Percentiles rank a stretch among this genome's conserved stretches.
Evolutionary conservation across 2,329 filamentous ascomycete genomes (phyloP).

Genomic region (Apiospora sp.): DNA sequence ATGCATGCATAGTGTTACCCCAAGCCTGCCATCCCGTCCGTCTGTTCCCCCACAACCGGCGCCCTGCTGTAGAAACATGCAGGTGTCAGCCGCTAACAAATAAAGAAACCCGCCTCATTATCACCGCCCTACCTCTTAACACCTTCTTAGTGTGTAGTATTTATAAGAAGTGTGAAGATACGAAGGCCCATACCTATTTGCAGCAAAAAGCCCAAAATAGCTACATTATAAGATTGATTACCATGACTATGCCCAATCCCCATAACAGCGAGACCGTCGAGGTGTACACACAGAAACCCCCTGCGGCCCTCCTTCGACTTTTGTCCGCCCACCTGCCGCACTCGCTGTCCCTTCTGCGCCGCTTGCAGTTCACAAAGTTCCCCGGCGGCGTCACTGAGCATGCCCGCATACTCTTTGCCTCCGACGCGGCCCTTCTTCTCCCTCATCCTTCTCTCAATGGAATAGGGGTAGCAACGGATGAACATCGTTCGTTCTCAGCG

Average conservation of each 20-base stretch:
- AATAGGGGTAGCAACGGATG: constrained; percentile 20
- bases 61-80: constrained; percentile 26
- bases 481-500: constrained; percentile 54
- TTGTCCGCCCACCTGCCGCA: constrained; percentile 62
- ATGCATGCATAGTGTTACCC: background rate
- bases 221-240: background rate
- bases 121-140: background rate
- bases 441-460: no score
- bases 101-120: background rate
- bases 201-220: background rate
- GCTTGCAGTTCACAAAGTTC: constrained; percentile 64
- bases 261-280: constrained; percentile 32
- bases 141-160: background rate
- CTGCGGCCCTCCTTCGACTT: constrained; percentile 50
- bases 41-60: constrained; percentile 15
- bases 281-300: constrained; percentile 35
- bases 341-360: constrained; percentile 67
- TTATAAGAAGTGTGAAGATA: background rate
- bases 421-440: constrained; percentile 28
- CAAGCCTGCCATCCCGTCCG: constrained; percentile 3
- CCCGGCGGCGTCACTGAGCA: constrained; percentile 50
- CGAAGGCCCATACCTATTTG: background rate
- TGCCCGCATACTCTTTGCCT: constrained; percentile 52
- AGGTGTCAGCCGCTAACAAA: background rate
- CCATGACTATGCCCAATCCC: background rate